A percentile compares a stretch with the other conserved stretches of the same genome.
These are phyloP conservation scores for Vigna radiata DNA, from an alignment of 306 rosid genomes.

Conservation along the genomic window DNA sequence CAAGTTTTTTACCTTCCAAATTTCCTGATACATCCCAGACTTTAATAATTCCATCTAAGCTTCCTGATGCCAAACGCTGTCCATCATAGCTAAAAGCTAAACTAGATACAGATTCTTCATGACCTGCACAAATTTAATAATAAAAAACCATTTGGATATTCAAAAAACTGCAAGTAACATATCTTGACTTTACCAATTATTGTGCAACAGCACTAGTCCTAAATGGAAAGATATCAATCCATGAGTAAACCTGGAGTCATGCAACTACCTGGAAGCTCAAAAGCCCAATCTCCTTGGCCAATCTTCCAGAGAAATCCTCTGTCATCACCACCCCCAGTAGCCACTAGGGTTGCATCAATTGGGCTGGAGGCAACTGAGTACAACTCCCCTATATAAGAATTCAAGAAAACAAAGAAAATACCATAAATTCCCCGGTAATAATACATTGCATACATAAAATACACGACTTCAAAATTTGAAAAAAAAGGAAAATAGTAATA, in stretches of 20 bases:
- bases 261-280: slow-evolving; percentile 73
- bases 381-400: slow-evolving; percentile 66
- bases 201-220: background rate
- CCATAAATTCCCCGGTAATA: slow-evolving; percentile 20
- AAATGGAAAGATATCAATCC: slow-evolving; percentile 11
- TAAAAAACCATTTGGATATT: background rate
- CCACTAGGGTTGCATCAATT: slow-evolving; percentile 69
- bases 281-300: slow-evolving; percentile 83
- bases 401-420: slow-evolving; percentile 24
- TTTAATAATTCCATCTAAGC: slow-evolving; percentile 78
- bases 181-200: slow-evolving; percentile 26
- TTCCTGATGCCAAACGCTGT: slow-evolving; percentile 77
- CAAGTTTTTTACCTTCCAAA: slow-evolving; percentile 58
- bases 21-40: slow-evolving; percentile 78
- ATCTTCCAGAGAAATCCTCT: slow-evolving; percentile 90
- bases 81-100: slow-evolving; percentile 87
- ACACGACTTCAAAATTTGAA: slow-evolving; percentile 10
- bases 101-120: slow-evolving; percentile 73
- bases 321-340: slow-evolving; percentile 92
- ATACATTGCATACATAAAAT: background rate
- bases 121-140: slow-evolving; percentile 61
- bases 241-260: slow-evolving; percentile 2
- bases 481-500: background rate
- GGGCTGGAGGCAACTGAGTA: slow-evolving; percentile 89
- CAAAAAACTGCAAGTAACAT: slow-evolving; percentile 25